These are phyloP conservation scores for Asterella californica DNA, from an alignment of 225 moss, liverwort and hornwort species.

Conservation along the genomic window DNA sequence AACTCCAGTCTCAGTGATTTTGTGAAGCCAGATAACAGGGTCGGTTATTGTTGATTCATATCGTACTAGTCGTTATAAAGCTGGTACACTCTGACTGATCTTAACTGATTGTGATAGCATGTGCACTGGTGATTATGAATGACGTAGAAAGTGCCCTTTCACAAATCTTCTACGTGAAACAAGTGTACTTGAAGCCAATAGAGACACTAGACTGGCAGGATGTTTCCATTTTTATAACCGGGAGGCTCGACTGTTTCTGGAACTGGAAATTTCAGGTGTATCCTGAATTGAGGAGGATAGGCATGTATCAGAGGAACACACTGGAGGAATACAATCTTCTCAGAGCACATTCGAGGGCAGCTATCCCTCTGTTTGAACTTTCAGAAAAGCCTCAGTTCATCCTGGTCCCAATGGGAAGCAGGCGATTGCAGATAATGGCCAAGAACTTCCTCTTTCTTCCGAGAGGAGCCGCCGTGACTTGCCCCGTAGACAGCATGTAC, in stretches of 20 bases:
- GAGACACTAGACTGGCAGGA: neutral
- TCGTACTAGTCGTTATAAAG: too few relatives aligned
- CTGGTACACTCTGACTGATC: too few relatives aligned
- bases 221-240: neutral
- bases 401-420: constrained; percentile 57
- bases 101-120: too few relatives aligned
- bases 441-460: constrained; percentile 67
- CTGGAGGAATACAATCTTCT: constrained; percentile 56
- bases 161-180: too few relatives aligned
- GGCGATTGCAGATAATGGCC: constrained; percentile 59
- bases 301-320: constrained; percentile 45
- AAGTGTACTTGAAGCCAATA: neutral
- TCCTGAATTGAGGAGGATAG: constrained; percentile 59
- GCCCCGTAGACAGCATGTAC: too few relatives aligned
- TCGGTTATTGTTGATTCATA: too few relatives aligned
- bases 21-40: too few relatives aligned
- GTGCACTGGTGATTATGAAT: too few relatives aligned
- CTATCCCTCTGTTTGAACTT: constrained; percentile 51
- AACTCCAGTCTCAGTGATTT: too few relatives aligned
- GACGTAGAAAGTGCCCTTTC: too few relatives aligned
- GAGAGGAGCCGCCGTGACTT: constrained; percentile 32
- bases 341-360: constrained; percentile 53
- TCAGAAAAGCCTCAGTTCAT: constrained; percentile 50
- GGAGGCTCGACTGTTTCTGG: neutral
- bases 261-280: constrained; percentile 49